These are phyloP conservation scores for Guadua angustifolia DNA, from an alignment of 176 grass and related monocot genomes.

Conservation along the genomic window DNA sequence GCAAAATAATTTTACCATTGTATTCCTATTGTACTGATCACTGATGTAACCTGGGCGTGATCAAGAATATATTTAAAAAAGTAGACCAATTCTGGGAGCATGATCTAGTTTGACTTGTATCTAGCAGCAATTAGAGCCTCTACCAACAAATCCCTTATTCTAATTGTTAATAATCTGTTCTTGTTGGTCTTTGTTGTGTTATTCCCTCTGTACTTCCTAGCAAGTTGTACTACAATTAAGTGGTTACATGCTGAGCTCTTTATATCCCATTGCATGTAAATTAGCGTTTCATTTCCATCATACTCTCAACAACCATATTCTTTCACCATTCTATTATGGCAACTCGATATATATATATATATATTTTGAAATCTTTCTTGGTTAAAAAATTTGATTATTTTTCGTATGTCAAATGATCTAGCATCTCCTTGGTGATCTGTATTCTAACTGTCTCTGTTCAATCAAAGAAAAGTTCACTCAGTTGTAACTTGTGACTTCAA, in stretches of 20 bases:
- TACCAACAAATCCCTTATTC: slow-evolving; percentile 18
- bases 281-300: neutral
- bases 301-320: slow-evolving; percentile 26
- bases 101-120: slow-evolving; percentile 32
- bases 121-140: slow-evolving; percentile 24
- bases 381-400: slow-evolving; percentile 33
- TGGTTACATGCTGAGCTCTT: neutral
- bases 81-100: neutral
- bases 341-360: slow-evolving; percentile 5
- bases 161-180: slow-evolving; percentile 15
- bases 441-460: slow-evolving; percentile 25
- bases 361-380: neutral
- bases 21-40: slow-evolving; percentile 4
- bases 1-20: neutral
- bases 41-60: slow-evolving; percentile 17
- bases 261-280: neutral
- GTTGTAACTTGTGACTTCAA: slow-evolving; percentile 8
- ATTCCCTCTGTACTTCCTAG: slow-evolving; percentile 12
- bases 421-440: slow-evolving; percentile 29
- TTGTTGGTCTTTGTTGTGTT: slow-evolving; percentile 21
- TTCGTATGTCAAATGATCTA: slow-evolving; percentile 35
- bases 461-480: slow-evolving; percentile 7
- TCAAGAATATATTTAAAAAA: neutral
- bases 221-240: neutral
- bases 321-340: slow-evolving; percentile 1